Conservation (phyloP, 2,329 filamentous ascomycete species). For the Ophiostoma fasciatum region DNA sequence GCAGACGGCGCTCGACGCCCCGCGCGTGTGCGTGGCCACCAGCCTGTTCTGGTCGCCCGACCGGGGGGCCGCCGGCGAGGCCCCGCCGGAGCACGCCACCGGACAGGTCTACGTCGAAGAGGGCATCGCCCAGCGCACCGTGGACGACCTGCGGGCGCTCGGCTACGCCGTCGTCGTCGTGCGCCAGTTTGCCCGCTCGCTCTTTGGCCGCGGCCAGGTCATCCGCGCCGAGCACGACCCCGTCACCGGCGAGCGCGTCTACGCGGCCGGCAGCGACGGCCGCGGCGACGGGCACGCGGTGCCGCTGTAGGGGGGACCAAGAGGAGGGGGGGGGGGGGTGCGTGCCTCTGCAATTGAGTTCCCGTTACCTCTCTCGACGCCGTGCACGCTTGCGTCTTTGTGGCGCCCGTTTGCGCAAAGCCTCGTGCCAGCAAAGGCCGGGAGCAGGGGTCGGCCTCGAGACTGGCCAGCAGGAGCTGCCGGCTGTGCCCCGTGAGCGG, state of each 20-base stretch:
- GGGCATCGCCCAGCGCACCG: constrained; percentile 52
- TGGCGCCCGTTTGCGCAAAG: too few species aligned
- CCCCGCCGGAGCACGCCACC: not conserved
- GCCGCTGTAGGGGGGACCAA: constrained; percentile 4
- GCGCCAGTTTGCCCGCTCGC: constrained; percentile 42
- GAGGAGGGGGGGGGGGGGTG: too few species aligned
- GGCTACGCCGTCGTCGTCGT: constrained; percentile 61
- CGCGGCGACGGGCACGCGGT: constrained; percentile 56
- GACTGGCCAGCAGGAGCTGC: too few species aligned
- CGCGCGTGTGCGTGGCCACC: constrained; percentile 69
- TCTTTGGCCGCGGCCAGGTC: constrained; percentile 77
- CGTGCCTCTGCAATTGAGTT: too few species aligned
- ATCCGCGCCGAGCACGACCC: constrained; percentile 59
- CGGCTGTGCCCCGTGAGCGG: too few species aligned
- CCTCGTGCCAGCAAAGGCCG: too few species aligned
- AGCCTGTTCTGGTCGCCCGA: constrained; percentile 24
- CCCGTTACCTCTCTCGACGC: too few species aligned
- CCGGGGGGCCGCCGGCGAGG: constrained; percentile 22
- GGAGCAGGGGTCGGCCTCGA: too few species aligned
- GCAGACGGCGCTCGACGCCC: constrained; percentile 76
- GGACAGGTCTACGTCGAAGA: constrained; percentile 66
- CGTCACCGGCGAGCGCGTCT: constrained; percentile 51
- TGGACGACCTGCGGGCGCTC: constrained; percentile 46
- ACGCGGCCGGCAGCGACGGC: constrained; percentile 75
- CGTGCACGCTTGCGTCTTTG: too few species aligned